Base-by-base conservation (phyloP, 2,329 filamentous ascomycete species). In the Talaromyces pinophilus region DNA sequence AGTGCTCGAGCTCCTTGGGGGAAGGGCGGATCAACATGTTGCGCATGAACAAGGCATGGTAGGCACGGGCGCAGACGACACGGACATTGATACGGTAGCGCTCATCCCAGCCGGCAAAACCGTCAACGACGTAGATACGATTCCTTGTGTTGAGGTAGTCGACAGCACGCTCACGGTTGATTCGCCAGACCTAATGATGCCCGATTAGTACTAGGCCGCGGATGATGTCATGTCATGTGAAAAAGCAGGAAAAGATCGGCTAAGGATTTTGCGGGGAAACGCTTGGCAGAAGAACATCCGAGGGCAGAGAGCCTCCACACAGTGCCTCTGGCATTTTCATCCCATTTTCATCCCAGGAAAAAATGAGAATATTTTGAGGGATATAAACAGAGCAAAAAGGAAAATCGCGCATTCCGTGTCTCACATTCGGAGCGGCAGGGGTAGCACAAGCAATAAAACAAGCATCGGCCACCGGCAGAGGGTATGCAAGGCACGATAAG, bases 31-130 rank as follows among this genome's bases (percentile, higher is more conserved):
- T 99, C 78, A 99, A 91, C 95, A 99, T 99, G 87, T 99, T 99
- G 79, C 93, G 92, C 95, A 99, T 99, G 89, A 99, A 99, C 71
- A 99, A 88, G 69, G 95, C 95, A 87, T 99, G 95, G 87, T 99
- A 99, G 82, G 95, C 95, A 79, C 95, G 93, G 72, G 95, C 95
- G 84, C 95, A 99, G 78, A 99, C 93, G 71, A 99, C 94, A 77
- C 95, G 93, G 75, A 99, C 95, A 76, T 90, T 92, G 84, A 99
- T 98, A 72, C 93, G 88, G 86, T 99, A 99, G 81, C 95, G 93
- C 85, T 96, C 90, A 75, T 99, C 95, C 95, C 95, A 99, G 80
- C 95, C 95, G 72, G 95, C 95, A 79, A 90, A 99, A 71, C 95
- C 95, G 80, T 99, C 95, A 72, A 99, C 87, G 71, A 99, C 95